phyloP scores from a whole-genome alignment of 2,329 filamentous ascomycete genomes.

The Sclerotinia minor region DNA sequence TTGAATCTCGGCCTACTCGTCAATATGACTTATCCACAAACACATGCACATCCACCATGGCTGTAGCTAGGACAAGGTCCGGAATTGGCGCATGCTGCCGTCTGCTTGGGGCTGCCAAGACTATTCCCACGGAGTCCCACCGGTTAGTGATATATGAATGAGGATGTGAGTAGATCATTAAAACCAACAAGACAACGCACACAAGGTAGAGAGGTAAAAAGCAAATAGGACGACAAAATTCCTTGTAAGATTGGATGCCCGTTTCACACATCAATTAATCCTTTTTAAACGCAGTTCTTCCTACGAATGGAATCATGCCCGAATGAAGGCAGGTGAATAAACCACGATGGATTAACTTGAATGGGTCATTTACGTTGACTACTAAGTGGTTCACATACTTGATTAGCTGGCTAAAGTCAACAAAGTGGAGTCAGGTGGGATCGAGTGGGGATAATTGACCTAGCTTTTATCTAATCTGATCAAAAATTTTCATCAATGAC shows the following conservation, averaged over 20 bases:
- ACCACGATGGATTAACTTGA: neutral
- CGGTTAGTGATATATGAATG: neutral
- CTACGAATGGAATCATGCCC: neutral
- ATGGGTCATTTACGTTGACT: neutral
- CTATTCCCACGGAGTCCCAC: neutral
- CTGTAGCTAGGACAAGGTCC: conserved; percentile 11
- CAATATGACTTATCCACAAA: neutral
- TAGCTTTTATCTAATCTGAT: conserved; percentile 23
- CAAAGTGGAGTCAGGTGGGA: conserved; percentile 1
- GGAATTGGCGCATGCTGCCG: conserved; percentile 2
- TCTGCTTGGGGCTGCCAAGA: conserved; percentile 13
- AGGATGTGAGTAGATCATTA: neutral
- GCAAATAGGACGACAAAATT: neutral
- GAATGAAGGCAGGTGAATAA: neutral
- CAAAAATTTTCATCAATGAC: conserved; percentile 18
- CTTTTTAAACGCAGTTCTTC: neutral
- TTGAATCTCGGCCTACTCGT: conserved; percentile 2
- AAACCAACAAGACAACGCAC: neutral
- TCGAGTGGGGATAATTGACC: neutral
- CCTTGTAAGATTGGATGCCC: neutral
- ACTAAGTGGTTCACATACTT: neutral
- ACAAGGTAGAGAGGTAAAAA: neutral
- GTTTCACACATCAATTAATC: neutral
- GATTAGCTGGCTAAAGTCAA: conserved; percentile 14
- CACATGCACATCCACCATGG: neutral